A percentile compares a stretch with the other conserved stretches of the same genome.
phyloP scores from a whole-genome alignment of 2,329 filamentous ascomycete genomes.

The Ophidiomyces ophidiicola region DNA sequence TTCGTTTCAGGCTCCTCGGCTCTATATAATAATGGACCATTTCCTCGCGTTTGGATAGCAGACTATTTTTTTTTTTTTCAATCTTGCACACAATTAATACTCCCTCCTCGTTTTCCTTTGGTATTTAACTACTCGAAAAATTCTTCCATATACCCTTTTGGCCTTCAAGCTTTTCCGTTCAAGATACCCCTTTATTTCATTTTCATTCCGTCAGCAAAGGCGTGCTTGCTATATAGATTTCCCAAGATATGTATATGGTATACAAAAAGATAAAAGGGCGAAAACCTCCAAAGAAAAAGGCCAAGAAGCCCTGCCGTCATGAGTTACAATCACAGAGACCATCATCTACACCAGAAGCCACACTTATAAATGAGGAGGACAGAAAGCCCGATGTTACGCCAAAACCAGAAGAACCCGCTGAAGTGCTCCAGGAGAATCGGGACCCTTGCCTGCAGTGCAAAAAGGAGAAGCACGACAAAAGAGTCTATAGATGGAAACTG shows the following conservation, averaged over 20 bases:
- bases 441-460: slow-evolving; percentile 19
- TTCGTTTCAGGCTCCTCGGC: background rate
- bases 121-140: too few species aligned
- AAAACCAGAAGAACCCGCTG: too few species aligned
- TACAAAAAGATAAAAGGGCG: slow-evolving; percentile 9
- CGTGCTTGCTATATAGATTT: too few species aligned
- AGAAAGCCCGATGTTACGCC: background rate
- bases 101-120: too few species aligned
- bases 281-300: slow-evolving; percentile 6
- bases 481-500: slow-evolving; percentile 47
- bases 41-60: background rate
- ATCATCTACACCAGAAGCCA: background rate
- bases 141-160: too few species aligned
- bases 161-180: too few species aligned
- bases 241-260: background rate
- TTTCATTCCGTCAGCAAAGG: too few species aligned
- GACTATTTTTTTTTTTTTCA: too few species aligned
- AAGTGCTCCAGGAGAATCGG: background rate
- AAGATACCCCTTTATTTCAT: background rate
- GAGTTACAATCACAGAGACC: slow-evolving; percentile 10
- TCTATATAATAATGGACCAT: background rate
- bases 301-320: slow-evolving; percentile 14
- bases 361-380: background rate
- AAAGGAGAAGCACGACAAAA: slow-evolving; percentile 25
- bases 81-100: too few species aligned